These are phyloP conservation scores for Hawksworthiomyces lignivorus DNA, from an alignment of 2,329 filamentous ascomycete species.

Conservation along the genomic window DNA sequence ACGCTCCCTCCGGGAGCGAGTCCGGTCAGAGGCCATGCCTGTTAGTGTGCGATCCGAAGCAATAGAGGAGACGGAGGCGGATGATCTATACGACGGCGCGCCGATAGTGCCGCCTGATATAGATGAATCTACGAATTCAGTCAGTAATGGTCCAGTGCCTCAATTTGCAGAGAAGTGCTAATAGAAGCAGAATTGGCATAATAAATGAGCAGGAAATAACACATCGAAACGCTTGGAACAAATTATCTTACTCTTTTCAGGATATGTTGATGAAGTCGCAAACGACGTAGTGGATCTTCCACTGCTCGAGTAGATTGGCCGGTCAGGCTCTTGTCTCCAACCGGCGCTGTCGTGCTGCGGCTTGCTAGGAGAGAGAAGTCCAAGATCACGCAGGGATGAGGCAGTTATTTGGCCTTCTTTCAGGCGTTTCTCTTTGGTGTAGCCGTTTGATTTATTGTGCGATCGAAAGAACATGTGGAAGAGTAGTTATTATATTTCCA, in stretches of 20 bases:
- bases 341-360: constrained; percentile 1
- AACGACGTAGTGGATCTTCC: constrained; percentile 18
- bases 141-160: no score
- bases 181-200: background rate
- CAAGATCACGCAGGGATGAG: constrained; percentile 29
- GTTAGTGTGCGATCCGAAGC: constrained; percentile 29
- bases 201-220: background rate
- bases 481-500: no score
- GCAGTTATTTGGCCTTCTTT: constrained; percentile 26
- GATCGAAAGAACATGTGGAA: constrained; percentile 40
- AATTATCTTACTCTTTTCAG: constrained; percentile 27
- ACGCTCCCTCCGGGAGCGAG: constrained; percentile 74
- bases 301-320: constrained; percentile 19
- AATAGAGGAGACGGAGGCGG: constrained; percentile 28
- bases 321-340: constrained; percentile 21
- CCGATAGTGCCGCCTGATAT: constrained; percentile 29
- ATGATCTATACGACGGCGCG: constrained; percentile 32
- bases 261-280: constrained; percentile 16
- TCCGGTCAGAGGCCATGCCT: constrained; percentile 66
- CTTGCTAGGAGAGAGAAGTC: constrained; percentile 20
- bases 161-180: no score
- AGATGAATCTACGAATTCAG: constrained; percentile 34
- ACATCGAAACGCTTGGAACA: no score
- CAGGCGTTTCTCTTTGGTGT: constrained; percentile 30
- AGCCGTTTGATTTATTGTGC: constrained; percentile 29